A percentile compares a stretch with the other conserved stretches of the same genome.
These are phyloP conservation scores for Verticillium isaacii DNA, from an alignment of 2,329 filamentous ascomycete genomes.

Conservation along the genomic window DNA sequence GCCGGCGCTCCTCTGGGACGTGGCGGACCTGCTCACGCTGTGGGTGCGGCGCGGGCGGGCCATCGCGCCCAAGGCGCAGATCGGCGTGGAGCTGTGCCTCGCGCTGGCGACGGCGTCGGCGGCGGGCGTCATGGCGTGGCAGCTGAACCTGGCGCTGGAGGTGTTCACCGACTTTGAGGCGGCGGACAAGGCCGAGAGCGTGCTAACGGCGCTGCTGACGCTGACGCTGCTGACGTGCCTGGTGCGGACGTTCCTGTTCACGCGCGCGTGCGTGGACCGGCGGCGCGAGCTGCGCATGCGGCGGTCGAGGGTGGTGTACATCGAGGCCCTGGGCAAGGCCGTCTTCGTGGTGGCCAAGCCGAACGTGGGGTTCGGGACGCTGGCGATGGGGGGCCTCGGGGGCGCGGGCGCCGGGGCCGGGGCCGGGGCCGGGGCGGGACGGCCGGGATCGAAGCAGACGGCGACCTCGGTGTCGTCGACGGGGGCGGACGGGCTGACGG, in stretches of 20 bases:
- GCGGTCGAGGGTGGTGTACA: constrained; percentile 16
- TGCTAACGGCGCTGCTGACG: not conserved
- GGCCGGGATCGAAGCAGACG: not conserved
- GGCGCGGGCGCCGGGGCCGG: not conserved
- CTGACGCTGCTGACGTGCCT: not conserved
- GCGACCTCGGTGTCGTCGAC: not conserved
- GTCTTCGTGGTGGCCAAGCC: constrained; percentile 16
- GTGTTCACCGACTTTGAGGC: not conserved
- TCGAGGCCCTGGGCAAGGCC: constrained; percentile 14
- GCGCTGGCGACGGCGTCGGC: constrained; percentile 4
- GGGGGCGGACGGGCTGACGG: not conserved
- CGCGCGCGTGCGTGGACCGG: constrained; percentile 21
- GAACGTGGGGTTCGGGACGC: constrained; percentile 1
- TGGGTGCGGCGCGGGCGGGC: constrained; percentile 17
- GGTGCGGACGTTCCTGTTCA: constrained; percentile 18
- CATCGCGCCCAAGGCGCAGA: constrained; percentile 19
- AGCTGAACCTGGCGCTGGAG: not conserved
- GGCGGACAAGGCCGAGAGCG: not conserved
- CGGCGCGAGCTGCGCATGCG: constrained; percentile 9
- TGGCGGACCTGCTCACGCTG: constrained; percentile 18
- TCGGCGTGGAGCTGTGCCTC: constrained; percentile 19
- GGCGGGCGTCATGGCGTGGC: constrained; percentile 1
- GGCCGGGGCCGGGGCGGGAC: not conserved
- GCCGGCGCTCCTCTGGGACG: constrained; percentile 16
- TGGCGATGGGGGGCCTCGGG: not conserved